Evolutionary conservation across 768 basidiomycete species (phyloP).

Genomic region (Scleroderma bovista): DNA sequence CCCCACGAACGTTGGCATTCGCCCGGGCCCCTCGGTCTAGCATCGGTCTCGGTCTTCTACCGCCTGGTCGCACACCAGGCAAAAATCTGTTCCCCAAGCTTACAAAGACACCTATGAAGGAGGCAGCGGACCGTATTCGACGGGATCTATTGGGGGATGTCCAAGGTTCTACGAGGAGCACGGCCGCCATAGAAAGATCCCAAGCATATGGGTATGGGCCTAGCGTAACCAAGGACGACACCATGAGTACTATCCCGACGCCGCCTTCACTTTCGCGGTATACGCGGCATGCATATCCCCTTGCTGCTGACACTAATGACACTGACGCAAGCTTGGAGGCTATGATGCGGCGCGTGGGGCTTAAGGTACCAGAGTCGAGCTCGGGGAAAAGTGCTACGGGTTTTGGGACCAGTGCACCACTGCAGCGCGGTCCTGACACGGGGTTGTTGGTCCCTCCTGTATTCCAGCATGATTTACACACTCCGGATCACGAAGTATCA

Average conservation of each 20-base stretch:
- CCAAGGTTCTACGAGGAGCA: constrained; percentile 26
- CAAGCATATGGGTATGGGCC: constrained; percentile 25
- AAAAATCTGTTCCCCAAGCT: constrained; percentile 42
- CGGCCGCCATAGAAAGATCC: constrained; percentile 17
- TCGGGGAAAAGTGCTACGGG: constrained; percentile 10
- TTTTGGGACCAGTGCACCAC: constrained; percentile 8
- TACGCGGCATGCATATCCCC: constrained; percentile 34
- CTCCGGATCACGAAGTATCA: constrained; percentile 19
- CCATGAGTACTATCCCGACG: constrained; percentile 62
- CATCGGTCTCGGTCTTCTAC: constrained; percentile 27
- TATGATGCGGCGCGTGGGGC: constrained; percentile 60
- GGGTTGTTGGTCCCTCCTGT: background rate
- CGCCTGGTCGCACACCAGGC: constrained; percentile 59
- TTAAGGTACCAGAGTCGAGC: constrained; percentile 36
- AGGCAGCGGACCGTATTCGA: constrained; percentile 66
- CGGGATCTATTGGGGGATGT: constrained; percentile 56
- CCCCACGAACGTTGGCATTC: constrained; percentile 51
- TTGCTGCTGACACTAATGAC: constrained; percentile 38
- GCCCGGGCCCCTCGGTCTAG: constrained; percentile 36
- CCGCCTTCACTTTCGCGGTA: constrained; percentile 73
- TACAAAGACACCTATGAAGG: constrained; percentile 64
- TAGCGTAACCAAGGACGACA: constrained; percentile 41
- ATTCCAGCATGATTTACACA: constrained; percentile 10
- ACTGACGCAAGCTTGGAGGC: constrained; percentile 60
- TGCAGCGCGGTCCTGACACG: constrained; percentile 3